Conservation (phyloP, 805 yeast species). For the Yarrowia osloensis region DNA sequence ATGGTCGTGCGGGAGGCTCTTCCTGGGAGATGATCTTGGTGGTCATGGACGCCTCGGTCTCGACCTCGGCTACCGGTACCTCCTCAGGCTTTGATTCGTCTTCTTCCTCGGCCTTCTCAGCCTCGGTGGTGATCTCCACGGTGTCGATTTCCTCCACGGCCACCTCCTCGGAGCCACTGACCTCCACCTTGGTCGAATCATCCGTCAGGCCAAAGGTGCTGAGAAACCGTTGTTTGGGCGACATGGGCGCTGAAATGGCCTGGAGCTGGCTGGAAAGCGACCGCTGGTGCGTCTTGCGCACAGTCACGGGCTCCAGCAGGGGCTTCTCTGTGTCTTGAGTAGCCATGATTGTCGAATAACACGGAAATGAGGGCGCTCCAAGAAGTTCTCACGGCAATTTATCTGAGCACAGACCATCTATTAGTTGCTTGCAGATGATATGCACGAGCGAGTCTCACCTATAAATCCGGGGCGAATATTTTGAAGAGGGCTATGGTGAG, state of each 20-base stretch:
- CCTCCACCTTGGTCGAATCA: neutral
- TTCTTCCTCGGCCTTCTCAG: neutral
- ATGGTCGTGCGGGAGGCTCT: conserved; percentile 8
- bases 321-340: neutral
- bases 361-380: neutral
- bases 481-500: neutral
- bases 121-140: neutral
- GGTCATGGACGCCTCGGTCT: neutral
- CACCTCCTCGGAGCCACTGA: neutral
- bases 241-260: conserved; percentile 19
- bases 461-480: neutral
- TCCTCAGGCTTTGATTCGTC: neutral
- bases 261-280: neutral
- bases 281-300: conserved; percentile 1
- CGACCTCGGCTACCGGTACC: neutral
- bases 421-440: conserved; percentile 17
- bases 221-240: conserved; percentile 12
- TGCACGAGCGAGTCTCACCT: neutral
- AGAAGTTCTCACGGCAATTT: neutral
- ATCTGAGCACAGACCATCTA: neutral
- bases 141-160: neutral
- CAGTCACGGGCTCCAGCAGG: neutral
- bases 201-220: conserved; percentile 2
- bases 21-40: conserved; percentile 4
- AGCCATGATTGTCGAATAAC: neutral